Percentiles rank a stretch among this genome's conserved stretches.
phyloP scores from a whole-genome alignment of 2,329 filamentous ascomycete genomes.

The Drechslera avenae region DNA sequence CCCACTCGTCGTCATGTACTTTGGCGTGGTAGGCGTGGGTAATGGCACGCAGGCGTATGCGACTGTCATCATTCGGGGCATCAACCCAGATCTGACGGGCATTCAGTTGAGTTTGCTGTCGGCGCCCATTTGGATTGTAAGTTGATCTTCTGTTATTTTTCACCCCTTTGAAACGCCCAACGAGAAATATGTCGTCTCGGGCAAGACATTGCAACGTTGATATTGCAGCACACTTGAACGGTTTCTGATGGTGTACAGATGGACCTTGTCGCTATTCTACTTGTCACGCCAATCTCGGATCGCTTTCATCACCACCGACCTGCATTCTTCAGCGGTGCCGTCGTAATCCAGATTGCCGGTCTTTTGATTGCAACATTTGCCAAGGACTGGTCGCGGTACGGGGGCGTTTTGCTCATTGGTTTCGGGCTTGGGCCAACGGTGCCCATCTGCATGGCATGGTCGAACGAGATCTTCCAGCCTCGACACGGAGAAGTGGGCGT shows the following conservation, averaged over 20 bases:
- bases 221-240: not conserved
- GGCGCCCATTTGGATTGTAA: conserved; percentile 88
- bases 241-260: conserved; percentile 59
- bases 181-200: no score
- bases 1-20: conserved; percentile 89
- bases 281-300: conserved; percentile 84
- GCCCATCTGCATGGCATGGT: conserved; percentile 94
- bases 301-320: conserved; percentile 81
- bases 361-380: conserved; percentile 80
- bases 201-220: no score
- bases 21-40: conserved; percentile 89
- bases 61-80: conserved; percentile 81
- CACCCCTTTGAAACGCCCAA: no score
- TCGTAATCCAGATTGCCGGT: conserved; percentile 79
- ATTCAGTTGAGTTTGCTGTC: conserved; percentile 81
- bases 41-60: conserved; percentile 90
- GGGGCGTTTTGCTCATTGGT: conserved; percentile 85
- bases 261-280: conserved; percentile 84
- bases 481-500: conserved; percentile 91
- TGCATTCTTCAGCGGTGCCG: conserved; percentile 78
- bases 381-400: conserved; percentile 82
- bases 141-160: no score
- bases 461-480: conserved; percentile 84
- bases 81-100: conserved; percentile 73
- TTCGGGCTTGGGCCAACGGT: conserved; percentile 91